phyloP scores from a whole-genome alignment of 140 eudicot species.

The Erigeron philadelphicus region DNA sequence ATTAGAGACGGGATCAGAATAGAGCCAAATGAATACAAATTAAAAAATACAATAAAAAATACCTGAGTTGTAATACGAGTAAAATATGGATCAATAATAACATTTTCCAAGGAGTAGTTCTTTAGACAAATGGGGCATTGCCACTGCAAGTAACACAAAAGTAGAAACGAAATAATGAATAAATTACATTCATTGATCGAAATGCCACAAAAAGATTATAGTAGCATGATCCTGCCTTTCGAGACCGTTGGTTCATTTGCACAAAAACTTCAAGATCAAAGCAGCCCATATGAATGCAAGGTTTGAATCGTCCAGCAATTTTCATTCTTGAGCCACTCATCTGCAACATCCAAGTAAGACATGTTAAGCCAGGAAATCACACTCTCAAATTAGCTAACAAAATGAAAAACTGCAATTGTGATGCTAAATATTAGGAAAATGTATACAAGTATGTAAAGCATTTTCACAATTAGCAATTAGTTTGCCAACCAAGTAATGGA shows the following conservation, averaged over 20 bases:
- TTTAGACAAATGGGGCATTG: constrained; percentile 95
- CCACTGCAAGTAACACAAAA: constrained; percentile 57
- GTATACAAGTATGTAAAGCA: background rate
- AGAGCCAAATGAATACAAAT: background rate
- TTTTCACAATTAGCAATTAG: background rate
- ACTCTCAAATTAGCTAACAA: background rate
- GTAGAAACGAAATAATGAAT: background rate
- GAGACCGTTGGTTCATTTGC: constrained; percentile 91
- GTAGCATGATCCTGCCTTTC: constrained; percentile 62
- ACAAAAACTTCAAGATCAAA: constrained; percentile 92
- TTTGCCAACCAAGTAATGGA: background rate
- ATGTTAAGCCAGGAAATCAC: background rate
- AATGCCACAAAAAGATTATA: background rate
- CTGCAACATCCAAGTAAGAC: constrained; percentile 32
- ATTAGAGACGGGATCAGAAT: background rate
- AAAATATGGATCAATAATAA: constrained; percentile 85
- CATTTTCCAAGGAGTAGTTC: constrained; percentile 79
- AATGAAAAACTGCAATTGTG: background rate
- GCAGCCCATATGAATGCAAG: constrained; percentile 96
- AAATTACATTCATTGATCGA: background rate
- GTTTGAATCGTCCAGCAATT: constrained; percentile 94
- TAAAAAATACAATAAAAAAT: constrained; percentile 6
- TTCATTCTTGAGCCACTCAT: constrained; percentile 99
- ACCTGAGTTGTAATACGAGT: constrained; percentile 74
- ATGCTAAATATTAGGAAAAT: background rate